Evolutionary conservation across 139 green algal species (phyloP).

Genomic region (Pseudopediastrum boryanum): DNA sequence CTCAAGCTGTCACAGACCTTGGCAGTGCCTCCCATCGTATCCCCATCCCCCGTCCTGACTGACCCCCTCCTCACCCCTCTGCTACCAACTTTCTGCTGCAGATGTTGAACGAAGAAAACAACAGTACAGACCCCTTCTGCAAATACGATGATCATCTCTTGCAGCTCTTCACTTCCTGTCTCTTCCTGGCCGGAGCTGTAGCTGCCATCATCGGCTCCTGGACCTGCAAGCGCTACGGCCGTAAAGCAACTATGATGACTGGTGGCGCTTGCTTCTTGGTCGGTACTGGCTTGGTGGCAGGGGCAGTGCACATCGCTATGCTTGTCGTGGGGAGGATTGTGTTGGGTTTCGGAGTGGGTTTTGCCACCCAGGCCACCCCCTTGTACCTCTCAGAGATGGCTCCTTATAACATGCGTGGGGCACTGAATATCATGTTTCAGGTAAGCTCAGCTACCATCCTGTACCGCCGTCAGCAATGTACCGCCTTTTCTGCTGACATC

Average conservation of each 20-base stretch:
- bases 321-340: constrained; percentile 74
- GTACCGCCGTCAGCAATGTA: too few species aligned
- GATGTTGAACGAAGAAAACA: neutral
- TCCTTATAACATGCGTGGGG: constrained; percentile 46
- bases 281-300: constrained; percentile 57
- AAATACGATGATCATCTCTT: constrained; percentile 63
- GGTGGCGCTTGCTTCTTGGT: constrained; percentile 58
- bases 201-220: constrained; percentile 39
- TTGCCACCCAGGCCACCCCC: constrained; percentile 60
- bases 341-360: constrained; percentile 78
- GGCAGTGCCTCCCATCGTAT: too few species aligned
- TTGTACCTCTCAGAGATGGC: constrained; percentile 63
- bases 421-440: constrained; percentile 70
- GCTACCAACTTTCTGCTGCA: too few species aligned
- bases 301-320: constrained; percentile 63
- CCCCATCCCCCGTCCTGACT: too few species aligned
- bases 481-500: too few species aligned
- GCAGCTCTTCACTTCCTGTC: constrained; percentile 74
- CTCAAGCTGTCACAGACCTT: too few species aligned
- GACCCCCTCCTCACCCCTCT: too few species aligned
- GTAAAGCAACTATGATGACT: constrained; percentile 61
- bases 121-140: constrained; percentile 47
- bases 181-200: constrained; percentile 69
- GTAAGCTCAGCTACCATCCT: too few species aligned
- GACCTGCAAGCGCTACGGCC: constrained; percentile 47